Evolutionary conservation across 768 basidiomycete genomes (phyloP), one percentile per base, ranked within the genome.

Genomic region (Boletales sp.): DNA sequence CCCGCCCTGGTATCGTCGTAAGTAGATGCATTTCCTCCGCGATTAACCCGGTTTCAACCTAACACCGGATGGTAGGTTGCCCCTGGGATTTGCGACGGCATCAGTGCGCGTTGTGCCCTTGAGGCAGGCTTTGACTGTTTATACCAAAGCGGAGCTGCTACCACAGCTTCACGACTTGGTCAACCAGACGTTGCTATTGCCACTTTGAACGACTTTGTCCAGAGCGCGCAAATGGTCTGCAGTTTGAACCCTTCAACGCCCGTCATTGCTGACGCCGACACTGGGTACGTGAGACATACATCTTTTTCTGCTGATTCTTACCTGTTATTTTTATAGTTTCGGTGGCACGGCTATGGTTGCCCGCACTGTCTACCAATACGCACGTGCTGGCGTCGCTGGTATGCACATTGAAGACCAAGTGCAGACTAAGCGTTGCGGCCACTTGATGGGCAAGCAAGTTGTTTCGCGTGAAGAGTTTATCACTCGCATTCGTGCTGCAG

Each of bases 381-480:
- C 71, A 5, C 76, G 77, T 41, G 79, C 84, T 13, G 87, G 87
- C 28, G 80, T 88, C 18, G 87, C 87, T 15, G 87, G 73, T 4
- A 74, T 87, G 59, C 87, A 90, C 63, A 88, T 90, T 35, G 87
- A 90, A 66, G 87, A 88, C 59, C 87, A 90, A 68, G 85, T 88
- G 1, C 87, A 88, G 63, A 88, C 85, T 2, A 89, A 89, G 66
- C 64, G 87, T 48, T 90, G 87, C 52, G 87, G 88, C 1, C 88
- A 90, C 62, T 70, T 90, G 39, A 74, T 87, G 62, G 87, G 88
- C 42, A 90, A 90, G 67, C 86, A 88, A 63, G 86, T 90, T 38
- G 86, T 90, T 33, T 86, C 85, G 7, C 78, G 85, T 2, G 86
- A 89, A 60, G 87, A 86, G 60, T 86, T 86, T 54, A 44, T 87